phyloP scores from a whole-genome alignment of 192 early-diverging fungal genomes.

The Backusella circina region DNA sequence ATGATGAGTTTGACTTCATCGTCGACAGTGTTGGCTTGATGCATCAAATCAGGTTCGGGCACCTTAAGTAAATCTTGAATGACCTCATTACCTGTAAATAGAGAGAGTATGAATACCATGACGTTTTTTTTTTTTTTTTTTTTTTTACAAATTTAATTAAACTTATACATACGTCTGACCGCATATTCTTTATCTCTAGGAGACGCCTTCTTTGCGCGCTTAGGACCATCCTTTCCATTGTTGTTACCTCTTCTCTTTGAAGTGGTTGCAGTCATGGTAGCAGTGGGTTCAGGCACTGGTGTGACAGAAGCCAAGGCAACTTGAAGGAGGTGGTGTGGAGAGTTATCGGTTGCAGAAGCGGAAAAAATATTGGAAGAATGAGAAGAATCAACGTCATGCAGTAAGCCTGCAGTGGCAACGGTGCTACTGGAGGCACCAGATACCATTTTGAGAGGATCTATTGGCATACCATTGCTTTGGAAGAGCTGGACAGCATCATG shows the following conservation, averaged over 20 bases:
- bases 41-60: conserved; percentile 19
- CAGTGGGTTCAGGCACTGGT: background rate
- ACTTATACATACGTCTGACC: conserved; percentile 28
- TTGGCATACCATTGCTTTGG: conserved; percentile 3
- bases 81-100: conserved; percentile 17
- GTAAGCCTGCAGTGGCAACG: background rate
- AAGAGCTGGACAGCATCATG: conserved; percentile 23
- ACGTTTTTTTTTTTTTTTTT: background rate
- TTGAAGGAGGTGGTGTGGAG: conserved; percentile 12
- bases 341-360: background rate
- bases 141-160: too few relatives aligned
- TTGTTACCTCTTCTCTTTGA: conserved; percentile 1
- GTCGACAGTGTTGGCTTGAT: conserved; percentile 22
- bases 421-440: background rate
- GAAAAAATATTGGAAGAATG: conserved; percentile 9
- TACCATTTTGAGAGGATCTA: background rate
- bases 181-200: conserved; percentile 28
- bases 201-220: conserved; percentile 21
- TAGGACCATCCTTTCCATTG: background rate
- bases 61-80: conserved; percentile 30
- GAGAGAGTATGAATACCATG: too few relatives aligned
- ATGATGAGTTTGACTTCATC: conserved; percentile 21
- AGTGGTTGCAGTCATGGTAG: background rate
- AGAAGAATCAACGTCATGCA: conserved; percentile 9
- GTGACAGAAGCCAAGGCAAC: conserved; percentile 14